These are phyloP conservation scores for Nemania abortiva DNA, from an alignment of 2,329 filamentous ascomycete genomes.

Conservation along the genomic window DNA sequence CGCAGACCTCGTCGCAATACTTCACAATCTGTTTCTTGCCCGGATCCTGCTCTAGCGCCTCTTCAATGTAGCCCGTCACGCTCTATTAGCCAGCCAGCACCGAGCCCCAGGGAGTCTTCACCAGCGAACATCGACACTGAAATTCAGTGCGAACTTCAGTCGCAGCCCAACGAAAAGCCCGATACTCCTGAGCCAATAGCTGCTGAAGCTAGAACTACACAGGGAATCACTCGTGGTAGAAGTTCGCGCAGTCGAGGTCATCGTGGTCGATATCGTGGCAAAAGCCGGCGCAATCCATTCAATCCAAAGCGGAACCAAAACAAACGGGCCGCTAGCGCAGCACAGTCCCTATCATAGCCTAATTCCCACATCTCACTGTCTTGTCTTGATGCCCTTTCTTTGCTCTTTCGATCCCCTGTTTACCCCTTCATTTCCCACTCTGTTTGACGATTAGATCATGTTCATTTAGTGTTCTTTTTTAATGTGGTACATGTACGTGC, in stretches of 20 bases:
- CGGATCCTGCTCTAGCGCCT: conserved; percentile 40
- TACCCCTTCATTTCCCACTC: neutral
- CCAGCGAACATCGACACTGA: conserved; percentile 8
- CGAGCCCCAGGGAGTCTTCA: conserved; percentile 33
- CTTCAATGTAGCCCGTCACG: conserved; percentile 46
- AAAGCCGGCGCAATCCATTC: conserved; percentile 44
- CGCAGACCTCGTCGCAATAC: conserved; percentile 47
- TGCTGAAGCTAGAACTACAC: conserved; percentile 28
- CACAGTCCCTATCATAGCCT: conserved; percentile 1
- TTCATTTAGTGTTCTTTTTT: conserved; percentile 14
- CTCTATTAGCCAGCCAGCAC: conserved; percentile 46
- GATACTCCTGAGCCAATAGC: conserved; percentile 16
- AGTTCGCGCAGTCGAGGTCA: conserved; percentile 43
- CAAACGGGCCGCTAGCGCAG: conserved; percentile 16
- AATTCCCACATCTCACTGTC: conserved; percentile 1
- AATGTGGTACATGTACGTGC: conserved; percentile 25
- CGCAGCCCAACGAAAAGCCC: conserved; percentile 15
- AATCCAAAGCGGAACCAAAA: conserved; percentile 37
- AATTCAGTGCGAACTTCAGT: conserved; percentile 4
- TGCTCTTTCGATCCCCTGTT: neutral
- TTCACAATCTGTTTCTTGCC: conserved; percentile 47
- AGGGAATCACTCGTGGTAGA: conserved; percentile 39
- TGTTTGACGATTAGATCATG: conserved; percentile 12
- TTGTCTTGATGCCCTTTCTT: conserved; percentile 10
- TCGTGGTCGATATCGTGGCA: conserved; percentile 46